These are phyloP conservation scores for Rhodocollybia butyracea DNA, from an alignment of 768 basidiomycete species.

Conservation along the genomic window DNA sequence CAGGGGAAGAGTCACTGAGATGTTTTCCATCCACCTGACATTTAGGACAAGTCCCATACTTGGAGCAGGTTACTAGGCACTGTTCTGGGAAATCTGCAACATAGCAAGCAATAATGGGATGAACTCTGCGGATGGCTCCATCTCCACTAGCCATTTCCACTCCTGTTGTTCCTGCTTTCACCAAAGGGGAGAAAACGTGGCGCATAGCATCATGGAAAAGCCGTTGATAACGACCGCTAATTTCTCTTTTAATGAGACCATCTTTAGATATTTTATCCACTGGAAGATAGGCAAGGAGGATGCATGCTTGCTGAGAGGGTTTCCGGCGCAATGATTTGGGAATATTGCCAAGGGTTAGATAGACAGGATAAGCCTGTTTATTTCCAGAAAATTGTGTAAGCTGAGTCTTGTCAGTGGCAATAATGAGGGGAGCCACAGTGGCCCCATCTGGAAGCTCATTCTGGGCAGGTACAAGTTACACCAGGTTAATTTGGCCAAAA, in stretches of 20 bases:
- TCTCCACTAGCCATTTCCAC: slow-evolving; percentile 9
- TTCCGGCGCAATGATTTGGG: slow-evolving; percentile 19
- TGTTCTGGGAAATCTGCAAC: slow-evolving; percentile 7
- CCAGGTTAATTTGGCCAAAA: neutral
- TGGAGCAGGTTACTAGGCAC: neutral
- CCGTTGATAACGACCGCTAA: neutral
- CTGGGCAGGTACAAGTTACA: neutral
- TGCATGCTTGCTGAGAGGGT: no score
- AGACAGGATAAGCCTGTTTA: slow-evolving; percentile 30
- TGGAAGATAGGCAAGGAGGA: neutral
- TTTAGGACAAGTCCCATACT: neutral
- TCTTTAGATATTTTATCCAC: neutral
- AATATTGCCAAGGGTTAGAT: slow-evolving; percentile 31
- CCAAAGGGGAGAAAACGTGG: neutral
- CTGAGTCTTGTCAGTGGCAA: no score
- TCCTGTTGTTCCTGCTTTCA: neutral
- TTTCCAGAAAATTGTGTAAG: no score
- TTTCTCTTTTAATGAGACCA: neutral
- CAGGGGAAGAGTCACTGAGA: neutral
- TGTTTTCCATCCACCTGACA: neutral
- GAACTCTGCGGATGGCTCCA: neutral
- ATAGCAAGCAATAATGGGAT: slow-evolving; percentile 8
- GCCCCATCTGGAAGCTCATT: slow-evolving; percentile 6
- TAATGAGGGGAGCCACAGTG: slow-evolving; percentile 21
- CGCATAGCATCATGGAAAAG: neutral